phyloP scores from a whole-genome alignment of 257 asterid genomes.

The Ajuga chamaepitys region DNA sequence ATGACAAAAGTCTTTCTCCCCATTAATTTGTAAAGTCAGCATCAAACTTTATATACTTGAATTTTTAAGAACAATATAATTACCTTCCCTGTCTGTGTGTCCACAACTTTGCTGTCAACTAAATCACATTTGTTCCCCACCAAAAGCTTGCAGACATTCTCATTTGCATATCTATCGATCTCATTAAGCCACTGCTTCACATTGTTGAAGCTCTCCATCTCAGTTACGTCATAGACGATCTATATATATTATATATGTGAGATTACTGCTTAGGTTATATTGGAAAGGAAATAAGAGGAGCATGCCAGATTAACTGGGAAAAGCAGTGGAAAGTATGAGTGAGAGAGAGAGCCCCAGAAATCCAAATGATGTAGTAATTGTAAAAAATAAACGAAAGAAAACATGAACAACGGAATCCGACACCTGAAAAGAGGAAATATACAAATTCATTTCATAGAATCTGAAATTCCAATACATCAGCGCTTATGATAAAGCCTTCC shows the following conservation, averaged over 20 bases:
- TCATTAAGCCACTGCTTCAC: constrained; percentile 97
- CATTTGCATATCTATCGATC: constrained; percentile 92
- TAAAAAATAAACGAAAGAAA: background rate
- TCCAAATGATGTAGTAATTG: too few relatives aligned
- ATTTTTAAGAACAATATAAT: background rate
- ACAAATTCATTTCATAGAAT: background rate
- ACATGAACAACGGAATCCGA: background rate
- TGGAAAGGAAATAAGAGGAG: background rate
- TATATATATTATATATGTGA: constrained; percentile 20
- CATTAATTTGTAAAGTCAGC: background rate
- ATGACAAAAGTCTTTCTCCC: background rate
- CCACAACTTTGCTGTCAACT: constrained; percentile 82
- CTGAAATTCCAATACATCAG: background rate
- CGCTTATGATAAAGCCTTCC: background rate
- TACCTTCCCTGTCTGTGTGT: constrained; percentile 82
- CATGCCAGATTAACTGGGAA: background rate
- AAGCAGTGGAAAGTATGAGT: background rate
- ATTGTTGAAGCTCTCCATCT: constrained; percentile 97
- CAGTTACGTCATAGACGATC: constrained; percentile 96
- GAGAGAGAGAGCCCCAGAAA: too few relatives aligned
- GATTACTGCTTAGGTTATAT: constrained; percentile 9
- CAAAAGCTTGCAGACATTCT: constrained; percentile 94
- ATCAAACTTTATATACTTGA: too few relatives aligned
- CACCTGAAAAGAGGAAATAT: background rate
- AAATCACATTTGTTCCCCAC: constrained; percentile 97